phyloP scores from a whole-genome alignment of 148 eudicot species.

The Rhododendron henanense region DNA sequence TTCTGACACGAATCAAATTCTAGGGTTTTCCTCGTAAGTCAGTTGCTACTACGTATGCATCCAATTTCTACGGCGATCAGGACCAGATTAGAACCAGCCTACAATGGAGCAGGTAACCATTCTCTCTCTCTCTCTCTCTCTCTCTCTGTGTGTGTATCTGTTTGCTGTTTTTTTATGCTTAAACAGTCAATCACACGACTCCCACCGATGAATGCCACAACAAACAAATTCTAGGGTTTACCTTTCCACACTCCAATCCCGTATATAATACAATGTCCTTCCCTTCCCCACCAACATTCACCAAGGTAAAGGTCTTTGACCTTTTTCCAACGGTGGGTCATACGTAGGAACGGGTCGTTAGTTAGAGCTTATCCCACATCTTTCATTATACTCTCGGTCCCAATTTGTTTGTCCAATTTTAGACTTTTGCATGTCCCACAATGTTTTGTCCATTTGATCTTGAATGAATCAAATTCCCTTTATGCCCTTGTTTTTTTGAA shows the following conservation, averaged over 20 bases:
- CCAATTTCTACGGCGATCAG: not conserved
- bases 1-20: not conserved
- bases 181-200: not conserved
- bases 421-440: too few species aligned
- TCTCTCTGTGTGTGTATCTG: not conserved
- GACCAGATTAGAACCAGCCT: not conserved
- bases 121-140: not conserved
- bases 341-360: not conserved
- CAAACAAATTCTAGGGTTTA: not conserved
- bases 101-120: not conserved
- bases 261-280: not conserved
- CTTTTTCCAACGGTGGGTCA: not conserved
- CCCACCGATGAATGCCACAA: not conserved
- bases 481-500: too few species aligned
- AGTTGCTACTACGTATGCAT: not conserved
- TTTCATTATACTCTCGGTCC: not conserved
- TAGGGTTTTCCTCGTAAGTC: not conserved
- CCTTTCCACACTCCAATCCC: not conserved
- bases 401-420: too few species aligned
- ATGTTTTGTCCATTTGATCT: too few species aligned
- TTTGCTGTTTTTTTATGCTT: not conserved
- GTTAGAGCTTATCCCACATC: not conserved
- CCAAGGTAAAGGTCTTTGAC: not conserved
- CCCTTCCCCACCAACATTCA: not conserved
- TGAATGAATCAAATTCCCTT: too few species aligned